Evolutionary conservation across 305 asterid genomes (phyloP), one percentile per base, ranked within the genome.

Genomic region (Fraxinus velutina): DNA sequence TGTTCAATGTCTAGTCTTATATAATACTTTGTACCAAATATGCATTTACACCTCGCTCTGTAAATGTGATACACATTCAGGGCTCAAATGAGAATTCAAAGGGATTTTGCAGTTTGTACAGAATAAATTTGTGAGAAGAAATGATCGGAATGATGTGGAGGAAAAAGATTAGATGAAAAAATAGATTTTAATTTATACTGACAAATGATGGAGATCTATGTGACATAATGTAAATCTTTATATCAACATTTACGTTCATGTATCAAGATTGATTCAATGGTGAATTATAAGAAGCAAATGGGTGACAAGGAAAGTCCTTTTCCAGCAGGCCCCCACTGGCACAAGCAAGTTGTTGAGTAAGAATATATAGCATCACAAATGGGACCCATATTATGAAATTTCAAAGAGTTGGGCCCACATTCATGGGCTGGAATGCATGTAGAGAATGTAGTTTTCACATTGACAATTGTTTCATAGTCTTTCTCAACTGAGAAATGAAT

Each of bases 361-460:
- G 39, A 68, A 68, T 68, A 27, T 66, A 27, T 32, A 75, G 64
- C 34, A 21, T 15, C 4, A 1, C 60, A 24, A 30, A 75, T 10
- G 17, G 68, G 68, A 30, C 79, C 68, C 42, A 24, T 9, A 8
- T 42, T 17, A 44, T 68, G 70, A 44, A 76, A 10, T 44, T 76
- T 27, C 79, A 73, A 76, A 32, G 76, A 27, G 32, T 57, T 73
- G 80, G 89, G 57, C 81, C 85, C 77, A 80, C 84, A 47, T 17
- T 39, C 57, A 78, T 83, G 79, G 85, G 88, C 90, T 87, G 90
- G 84, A 88, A 80, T 77, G 87, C 87, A 88, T 82, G 64, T 8
- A 75, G 34, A 76, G 82, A 81, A 85, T 78, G 84, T 62, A 83
- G 77, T 64, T 86, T 76, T 57, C 68, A 19, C 47, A 37, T 30